Conservation (phyloP, 306 rosid species). For the Sophora flavescens region DNA sequence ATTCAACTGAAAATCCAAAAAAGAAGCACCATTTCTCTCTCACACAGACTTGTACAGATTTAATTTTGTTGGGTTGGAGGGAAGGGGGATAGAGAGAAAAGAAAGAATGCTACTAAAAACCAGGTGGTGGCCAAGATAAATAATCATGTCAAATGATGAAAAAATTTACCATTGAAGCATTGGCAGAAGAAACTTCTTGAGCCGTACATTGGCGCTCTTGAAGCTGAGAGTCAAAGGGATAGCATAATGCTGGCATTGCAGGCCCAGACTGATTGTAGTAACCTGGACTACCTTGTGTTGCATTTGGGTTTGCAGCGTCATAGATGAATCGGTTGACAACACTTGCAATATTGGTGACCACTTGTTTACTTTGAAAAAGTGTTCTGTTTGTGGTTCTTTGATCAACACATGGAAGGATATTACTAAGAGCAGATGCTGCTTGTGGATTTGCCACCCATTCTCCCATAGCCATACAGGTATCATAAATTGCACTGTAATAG, state of each 20-base stretch:
- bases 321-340: constrained; percentile 81
- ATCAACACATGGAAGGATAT: constrained; percentile 94
- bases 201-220: constrained; percentile 73
- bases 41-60: neutral
- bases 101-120: neutral
- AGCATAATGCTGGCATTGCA: constrained; percentile 77
- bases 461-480: constrained; percentile 95
- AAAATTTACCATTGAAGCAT: constrained; percentile 83
- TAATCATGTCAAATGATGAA: constrained; percentile 10
- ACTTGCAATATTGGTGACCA: constrained; percentile 68
- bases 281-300: constrained; percentile 47
- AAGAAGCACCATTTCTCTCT: constrained; percentile 5
- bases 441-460: constrained; percentile 97
- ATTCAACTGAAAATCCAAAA: constrained; percentile 28
- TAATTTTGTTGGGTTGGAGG: neutral
- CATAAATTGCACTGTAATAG: constrained; percentile 79
- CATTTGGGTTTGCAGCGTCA: constrained; percentile 63
- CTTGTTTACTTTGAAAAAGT: constrained; percentile 81
- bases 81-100: neutral
- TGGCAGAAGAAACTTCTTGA: constrained; percentile 78
- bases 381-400: constrained; percentile 89
- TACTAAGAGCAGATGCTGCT: constrained; percentile 88
- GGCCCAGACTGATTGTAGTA: constrained; percentile 95
- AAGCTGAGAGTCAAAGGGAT: constrained; percentile 74
- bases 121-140: constrained; percentile 11